phyloP scores from a whole-genome alignment of 805 yeast genomes.

The Wickerhamiella alocasiicola region DNA sequence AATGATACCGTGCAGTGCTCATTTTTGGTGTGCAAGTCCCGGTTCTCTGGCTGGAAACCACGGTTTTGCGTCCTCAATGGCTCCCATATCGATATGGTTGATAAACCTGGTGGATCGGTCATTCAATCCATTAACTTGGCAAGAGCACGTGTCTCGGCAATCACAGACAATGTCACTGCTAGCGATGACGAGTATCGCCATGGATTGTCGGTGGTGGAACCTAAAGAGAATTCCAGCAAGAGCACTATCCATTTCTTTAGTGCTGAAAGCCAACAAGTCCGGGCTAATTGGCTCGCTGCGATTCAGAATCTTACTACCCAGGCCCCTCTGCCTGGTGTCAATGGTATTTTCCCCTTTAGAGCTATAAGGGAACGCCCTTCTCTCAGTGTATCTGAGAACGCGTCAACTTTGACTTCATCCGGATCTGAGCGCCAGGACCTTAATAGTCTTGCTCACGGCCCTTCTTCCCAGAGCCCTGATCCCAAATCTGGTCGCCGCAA shows the following conservation, averaged over 20 bases:
- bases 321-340: background rate
- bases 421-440: background rate
- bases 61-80: slow-evolving; percentile 11
- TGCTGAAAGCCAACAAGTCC: slow-evolving; percentile 1
- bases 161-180: slow-evolving; percentile 7
- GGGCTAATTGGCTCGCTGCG: slow-evolving; percentile 2
- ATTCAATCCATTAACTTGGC: slow-evolving; percentile 1
- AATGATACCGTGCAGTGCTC: slow-evolving; percentile 1
- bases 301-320: background rate
- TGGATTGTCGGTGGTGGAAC: slow-evolving; percentile 9
- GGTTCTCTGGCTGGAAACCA: slow-evolving; percentile 11
- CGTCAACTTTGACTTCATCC: background rate
- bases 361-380: slow-evolving; percentile 1
- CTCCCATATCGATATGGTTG: slow-evolving; percentile 1
- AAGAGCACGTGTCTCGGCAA: slow-evolving; percentile 1
- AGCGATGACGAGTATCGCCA: slow-evolving; percentile 11
- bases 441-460: too few species aligned
- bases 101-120: slow-evolving; percentile 9
- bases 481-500: slow-evolving; percentile 1
- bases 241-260: slow-evolving; percentile 7
- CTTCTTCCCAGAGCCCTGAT: background rate
- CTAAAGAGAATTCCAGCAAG: background rate
- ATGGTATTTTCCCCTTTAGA: slow-evolving; percentile 1
- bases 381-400: background rate
- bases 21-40: slow-evolving; percentile 6